Percentiles rank a stretch among this genome's conserved stretches.
phyloP scores from a whole-genome alignment of 2,329 filamentous ascomycete species.

The Cladosporium sp. region DNA sequence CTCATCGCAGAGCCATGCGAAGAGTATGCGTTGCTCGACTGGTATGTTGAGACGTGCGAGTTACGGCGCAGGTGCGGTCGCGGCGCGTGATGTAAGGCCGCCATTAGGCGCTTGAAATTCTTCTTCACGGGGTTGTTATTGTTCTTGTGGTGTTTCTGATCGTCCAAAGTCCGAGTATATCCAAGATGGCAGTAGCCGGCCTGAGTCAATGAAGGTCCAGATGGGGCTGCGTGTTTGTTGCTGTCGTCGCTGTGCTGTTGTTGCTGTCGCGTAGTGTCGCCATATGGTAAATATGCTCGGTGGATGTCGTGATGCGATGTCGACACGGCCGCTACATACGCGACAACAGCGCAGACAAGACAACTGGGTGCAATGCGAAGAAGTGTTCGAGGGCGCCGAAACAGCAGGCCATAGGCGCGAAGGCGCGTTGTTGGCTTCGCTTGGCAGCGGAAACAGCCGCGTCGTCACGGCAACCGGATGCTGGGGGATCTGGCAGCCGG shows the following conservation, averaged over 20 bases:
- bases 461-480: background rate
- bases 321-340: conserved; percentile 27
- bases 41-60: conserved; percentile 41
- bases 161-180: conserved; percentile 11
- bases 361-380: conserved; percentile 6
- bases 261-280: conserved; percentile 20
- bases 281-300: conserved; percentile 28
- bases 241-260: conserved; percentile 11
- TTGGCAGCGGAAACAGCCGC: background rate
- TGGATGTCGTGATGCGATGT: conserved; percentile 17
- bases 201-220: conserved; percentile 9
- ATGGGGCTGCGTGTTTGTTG: background rate
- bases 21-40: conserved; percentile 38
- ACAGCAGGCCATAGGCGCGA: background rate
- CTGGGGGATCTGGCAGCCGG: background rate
- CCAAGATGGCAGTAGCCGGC: conserved; percentile 3
- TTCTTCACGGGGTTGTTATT: conserved; percentile 17
- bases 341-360: conserved; percentile 13
- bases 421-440: conserved; percentile 8
- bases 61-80: conserved; percentile 35
- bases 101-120: conserved; percentile 27
- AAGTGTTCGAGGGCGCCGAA: background rate
- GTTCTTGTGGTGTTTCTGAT: background rate
- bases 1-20: conserved; percentile 42
- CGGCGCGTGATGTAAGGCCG: conserved; percentile 27